Conservation (phyloP, 140 eudicot species). For the Erigeron philadelphicus region DNA sequence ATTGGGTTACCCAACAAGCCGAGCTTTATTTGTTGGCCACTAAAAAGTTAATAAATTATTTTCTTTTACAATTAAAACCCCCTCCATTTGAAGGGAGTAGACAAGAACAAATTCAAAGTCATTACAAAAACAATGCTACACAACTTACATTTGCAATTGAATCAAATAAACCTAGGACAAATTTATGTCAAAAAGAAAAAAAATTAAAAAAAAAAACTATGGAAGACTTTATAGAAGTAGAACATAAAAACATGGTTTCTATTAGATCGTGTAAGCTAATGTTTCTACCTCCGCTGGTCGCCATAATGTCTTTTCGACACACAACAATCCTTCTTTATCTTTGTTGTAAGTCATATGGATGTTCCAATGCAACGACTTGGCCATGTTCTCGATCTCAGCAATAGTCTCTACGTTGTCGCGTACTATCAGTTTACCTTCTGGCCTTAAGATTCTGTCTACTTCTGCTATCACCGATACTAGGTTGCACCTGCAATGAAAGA, state of each 20-base stretch:
- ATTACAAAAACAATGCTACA: constrained; percentile 22
- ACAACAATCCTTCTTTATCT: constrained; percentile 50
- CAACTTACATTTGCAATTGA: constrained; percentile 17
- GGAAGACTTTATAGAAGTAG: not conserved
- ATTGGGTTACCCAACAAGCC: too few species aligned
- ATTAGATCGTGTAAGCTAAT: constrained; percentile 26
- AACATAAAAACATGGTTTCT: not conserved
- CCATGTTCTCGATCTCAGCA: constrained; percentile 51
- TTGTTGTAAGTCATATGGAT: constrained; percentile 33
- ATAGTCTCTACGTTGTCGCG: constrained; percentile 50
- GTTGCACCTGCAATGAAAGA: constrained; percentile 43
- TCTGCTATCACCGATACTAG: constrained; percentile 51
- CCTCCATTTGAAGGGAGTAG: constrained; percentile 16
- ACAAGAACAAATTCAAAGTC: constrained; percentile 8
- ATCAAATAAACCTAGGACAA: not conserved
- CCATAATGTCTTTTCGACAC: constrained; percentile 55
- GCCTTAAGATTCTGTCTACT: constrained; percentile 54
- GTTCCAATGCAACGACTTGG: constrained; percentile 53
- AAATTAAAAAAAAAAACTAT: not conserved
- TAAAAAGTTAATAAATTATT: not conserved
- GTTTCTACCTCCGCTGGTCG: constrained; percentile 52
- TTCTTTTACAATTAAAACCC: constrained; percentile 22
- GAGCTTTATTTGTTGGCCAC: too few species aligned
- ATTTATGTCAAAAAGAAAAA: not conserved
- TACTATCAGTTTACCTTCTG: constrained; percentile 49